Percentiles rank a stretch among this genome's conserved stretches.
phyloP scores from a whole-genome alignment of 1,139 yeast genomes.

The Taphrina wiesneri region DNA sequence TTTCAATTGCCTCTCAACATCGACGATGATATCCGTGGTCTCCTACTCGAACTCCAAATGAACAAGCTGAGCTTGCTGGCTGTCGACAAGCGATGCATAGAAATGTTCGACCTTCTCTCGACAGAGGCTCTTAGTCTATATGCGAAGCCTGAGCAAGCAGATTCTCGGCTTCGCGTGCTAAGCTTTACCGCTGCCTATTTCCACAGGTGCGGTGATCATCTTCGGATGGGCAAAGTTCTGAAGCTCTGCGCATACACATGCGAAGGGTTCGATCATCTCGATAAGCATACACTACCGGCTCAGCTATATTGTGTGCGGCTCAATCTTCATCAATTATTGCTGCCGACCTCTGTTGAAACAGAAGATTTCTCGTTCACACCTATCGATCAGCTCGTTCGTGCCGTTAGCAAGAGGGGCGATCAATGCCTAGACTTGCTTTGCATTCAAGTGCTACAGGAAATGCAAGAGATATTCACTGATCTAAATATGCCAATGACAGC shows the following conservation, averaged over 20 bases:
- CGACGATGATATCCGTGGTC: background rate
- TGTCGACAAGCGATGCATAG: background rate
- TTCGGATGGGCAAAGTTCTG: background rate
- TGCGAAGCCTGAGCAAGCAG: background rate
- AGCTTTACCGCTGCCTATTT: background rate
- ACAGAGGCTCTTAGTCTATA: background rate
- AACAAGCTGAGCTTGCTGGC: background rate
- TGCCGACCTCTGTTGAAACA: background rate
- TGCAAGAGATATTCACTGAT: background rate
- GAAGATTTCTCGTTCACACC: background rate
- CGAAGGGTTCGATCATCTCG: background rate
- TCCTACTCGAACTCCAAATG: background rate
- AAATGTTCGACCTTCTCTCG: background rate
- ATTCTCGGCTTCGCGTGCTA: background rate
- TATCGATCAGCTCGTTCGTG: background rate
- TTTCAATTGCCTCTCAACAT: background rate
- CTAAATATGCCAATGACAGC: background rate
- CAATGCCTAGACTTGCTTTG: background rate
- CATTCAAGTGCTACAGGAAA: slow-evolving; percentile 1
- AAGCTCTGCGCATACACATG: background rate
- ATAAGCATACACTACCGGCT: background rate
- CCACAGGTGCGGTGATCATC: background rate
- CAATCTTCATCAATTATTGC: background rate
- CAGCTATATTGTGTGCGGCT: background rate
- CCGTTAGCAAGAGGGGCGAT: background rate